phyloP scores from a whole-genome alignment of 257 asterid species.

The Ophiorrhiza pumila region DNA sequence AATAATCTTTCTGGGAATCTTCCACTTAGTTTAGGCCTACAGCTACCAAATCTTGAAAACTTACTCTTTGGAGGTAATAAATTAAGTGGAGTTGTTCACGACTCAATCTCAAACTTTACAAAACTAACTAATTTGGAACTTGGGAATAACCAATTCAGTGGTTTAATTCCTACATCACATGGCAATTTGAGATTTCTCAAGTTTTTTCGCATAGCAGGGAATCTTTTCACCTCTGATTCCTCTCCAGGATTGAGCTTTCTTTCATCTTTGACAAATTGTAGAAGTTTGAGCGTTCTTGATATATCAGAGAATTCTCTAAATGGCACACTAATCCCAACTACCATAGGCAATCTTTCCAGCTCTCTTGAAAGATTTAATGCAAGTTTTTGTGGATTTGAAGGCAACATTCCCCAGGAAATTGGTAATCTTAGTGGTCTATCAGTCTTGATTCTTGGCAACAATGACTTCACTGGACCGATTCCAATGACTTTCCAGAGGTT shows the following conservation, averaged over 20 bases:
- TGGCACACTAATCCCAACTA: background rate
- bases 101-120: background rate
- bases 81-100: background rate
- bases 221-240: background rate
- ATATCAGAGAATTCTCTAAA: background rate
- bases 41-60: background rate
- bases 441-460: background rate
- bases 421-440: background rate
- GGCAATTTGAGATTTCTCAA: background rate
- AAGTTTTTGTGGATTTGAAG: background rate
- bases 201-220: background rate
- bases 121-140: background rate
- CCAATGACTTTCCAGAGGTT: background rate
- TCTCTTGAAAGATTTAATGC: background rate
- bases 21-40: background rate
- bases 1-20: background rate
- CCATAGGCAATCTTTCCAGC: background rate
- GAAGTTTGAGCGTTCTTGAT: background rate
- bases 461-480: too few species aligned
- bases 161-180: background rate
- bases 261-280: background rate
- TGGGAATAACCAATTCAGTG: background rate
- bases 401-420: conserved; percentile 2
- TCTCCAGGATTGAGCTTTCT: background rate
- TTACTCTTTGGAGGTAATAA: background rate